phyloP scores from a whole-genome alignment of 306 rosid species.

The Quercus berberidifolia region DNA sequence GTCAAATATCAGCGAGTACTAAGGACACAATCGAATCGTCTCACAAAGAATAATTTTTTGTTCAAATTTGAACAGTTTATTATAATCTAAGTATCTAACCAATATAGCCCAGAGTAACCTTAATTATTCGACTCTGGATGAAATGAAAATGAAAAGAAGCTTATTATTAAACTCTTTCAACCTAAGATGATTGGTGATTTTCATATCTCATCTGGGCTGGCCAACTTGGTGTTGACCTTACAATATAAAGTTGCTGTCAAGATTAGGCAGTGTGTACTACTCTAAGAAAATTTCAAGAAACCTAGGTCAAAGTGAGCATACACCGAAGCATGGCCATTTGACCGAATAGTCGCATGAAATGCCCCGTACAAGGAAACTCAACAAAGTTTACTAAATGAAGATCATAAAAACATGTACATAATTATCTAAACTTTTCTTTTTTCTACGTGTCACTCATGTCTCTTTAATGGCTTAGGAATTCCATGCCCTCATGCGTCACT shows the following conservation, averaged over 20 bases:
- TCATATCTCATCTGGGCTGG: background rate
- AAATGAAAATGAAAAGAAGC: background rate
- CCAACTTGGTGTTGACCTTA: background rate
- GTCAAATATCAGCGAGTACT: too few relatives aligned
- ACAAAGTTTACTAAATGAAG: background rate
- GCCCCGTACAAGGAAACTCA: too few relatives aligned
- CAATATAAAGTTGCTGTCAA: background rate
- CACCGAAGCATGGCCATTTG: background rate
- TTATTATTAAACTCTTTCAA: background rate
- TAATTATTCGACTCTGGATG: background rate
- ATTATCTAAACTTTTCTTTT: background rate
- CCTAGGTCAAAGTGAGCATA: background rate
- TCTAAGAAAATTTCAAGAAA: slow-evolving; percentile 9
- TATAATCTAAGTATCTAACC: background rate
- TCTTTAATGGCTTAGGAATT: background rate
- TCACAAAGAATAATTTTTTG: background rate
- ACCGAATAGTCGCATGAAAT: background rate
- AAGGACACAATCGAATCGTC: too few relatives aligned
- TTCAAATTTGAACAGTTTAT: background rate
- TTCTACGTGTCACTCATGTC: background rate
- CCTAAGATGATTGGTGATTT: background rate
- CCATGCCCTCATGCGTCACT: background rate
- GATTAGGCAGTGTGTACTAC: background rate
- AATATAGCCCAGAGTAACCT: background rate
- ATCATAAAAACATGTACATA: background rate